Evolutionary conservation across 1,284 basidiomycete species (phyloP), one percentile per base, ranked within the genome.

Genomic region (Porodaedalea pini): DNA sequence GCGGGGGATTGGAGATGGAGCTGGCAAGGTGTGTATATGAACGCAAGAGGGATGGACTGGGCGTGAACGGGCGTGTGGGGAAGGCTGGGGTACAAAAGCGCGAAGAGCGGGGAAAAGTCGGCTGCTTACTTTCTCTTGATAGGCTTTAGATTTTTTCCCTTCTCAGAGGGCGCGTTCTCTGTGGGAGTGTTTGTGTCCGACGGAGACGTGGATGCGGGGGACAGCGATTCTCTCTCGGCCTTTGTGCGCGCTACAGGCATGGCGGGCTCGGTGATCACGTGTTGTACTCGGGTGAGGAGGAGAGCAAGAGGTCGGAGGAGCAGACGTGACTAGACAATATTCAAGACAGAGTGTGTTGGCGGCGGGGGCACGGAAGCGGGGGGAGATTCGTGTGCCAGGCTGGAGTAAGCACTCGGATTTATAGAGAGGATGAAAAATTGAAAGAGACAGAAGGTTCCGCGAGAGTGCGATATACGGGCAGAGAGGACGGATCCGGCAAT

Each of bases 111-210:
- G 63, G 68, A 75, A 73, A 73, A 62, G 44, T 71, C 73, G 75
- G 75, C 73, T 65, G 64, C 82, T 73, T 73, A 87, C 85, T 86
- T 87, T 82, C 83, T 79, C 76, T 87, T 86, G 74, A 82, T 81
- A 51, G 56, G 56, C 49, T 56, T 49, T 54, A 32, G 29, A 31
- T 40, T 39, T 71, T 75, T 77, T 75, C 76, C 80, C 73, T 78
- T 82, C 78, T 85, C 80, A 78, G 79, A n/a, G 25, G 48, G 8
- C 41, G 27, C 23, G 44, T 51, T 66, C 63, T 81, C 80, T 73
- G 79, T 80, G 67, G 65, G 62, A 59, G 63, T 62, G 70, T 71
- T 70, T 66, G 83, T 82, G 76, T 85, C 83, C 65, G 82, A 83
- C 69, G 82, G 79, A 64, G 81, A 79, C 63, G 81, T 79, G 70